A percentile compares a stretch with the other conserved stretches of the same genome.
phyloP scores from a whole-genome alignment of 257 asterid species.

The Solanum ossicruentum region DNA sequence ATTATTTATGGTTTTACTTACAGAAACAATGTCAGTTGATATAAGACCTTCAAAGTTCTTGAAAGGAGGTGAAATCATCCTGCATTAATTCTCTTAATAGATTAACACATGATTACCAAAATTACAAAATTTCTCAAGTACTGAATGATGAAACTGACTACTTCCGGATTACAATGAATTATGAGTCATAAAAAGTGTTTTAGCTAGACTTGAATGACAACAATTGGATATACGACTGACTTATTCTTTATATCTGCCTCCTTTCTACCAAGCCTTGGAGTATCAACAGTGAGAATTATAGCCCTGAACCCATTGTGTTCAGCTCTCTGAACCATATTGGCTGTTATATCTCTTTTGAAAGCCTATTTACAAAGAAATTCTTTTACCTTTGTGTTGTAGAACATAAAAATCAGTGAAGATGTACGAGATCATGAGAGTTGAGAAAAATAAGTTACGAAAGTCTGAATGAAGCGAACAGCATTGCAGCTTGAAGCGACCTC shows the following conservation, averaged over 20 bases:
- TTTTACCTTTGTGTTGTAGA: not conserved
- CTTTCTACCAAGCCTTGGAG: conserved; percentile 41
- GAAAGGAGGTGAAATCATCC: conserved; percentile 45
- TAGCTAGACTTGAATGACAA: not conserved
- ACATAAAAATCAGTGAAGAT: not conserved
- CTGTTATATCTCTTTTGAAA: conserved; percentile 38
- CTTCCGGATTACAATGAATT: not conserved
- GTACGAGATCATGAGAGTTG: not conserved
- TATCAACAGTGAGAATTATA: conserved; percentile 44
- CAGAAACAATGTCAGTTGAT: conserved; percentile 21
- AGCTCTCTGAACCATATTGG: conserved; percentile 46
- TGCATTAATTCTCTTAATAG: conserved; percentile 6
- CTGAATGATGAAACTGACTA: not conserved
- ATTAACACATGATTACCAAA: not conserved
- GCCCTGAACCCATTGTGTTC: conserved; percentile 59
- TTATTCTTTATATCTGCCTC: conserved; percentile 54
- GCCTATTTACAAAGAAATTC: conserved; percentile 8
- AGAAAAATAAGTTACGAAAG: conserved; percentile 21
- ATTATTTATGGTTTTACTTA: conserved; percentile 7
- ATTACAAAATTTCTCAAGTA: not conserved
- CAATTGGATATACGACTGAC: conserved; percentile 8
- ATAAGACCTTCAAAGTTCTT: conserved; percentile 48
- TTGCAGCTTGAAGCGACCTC: conserved; percentile 60
- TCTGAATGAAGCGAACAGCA: conserved; percentile 53
- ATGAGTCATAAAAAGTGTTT: not conserved